These are phyloP conservation scores for Verticillium nonalfalfae DNA, from an alignment of 2,329 filamentous ascomycete species.

Conservation along the genomic window DNA sequence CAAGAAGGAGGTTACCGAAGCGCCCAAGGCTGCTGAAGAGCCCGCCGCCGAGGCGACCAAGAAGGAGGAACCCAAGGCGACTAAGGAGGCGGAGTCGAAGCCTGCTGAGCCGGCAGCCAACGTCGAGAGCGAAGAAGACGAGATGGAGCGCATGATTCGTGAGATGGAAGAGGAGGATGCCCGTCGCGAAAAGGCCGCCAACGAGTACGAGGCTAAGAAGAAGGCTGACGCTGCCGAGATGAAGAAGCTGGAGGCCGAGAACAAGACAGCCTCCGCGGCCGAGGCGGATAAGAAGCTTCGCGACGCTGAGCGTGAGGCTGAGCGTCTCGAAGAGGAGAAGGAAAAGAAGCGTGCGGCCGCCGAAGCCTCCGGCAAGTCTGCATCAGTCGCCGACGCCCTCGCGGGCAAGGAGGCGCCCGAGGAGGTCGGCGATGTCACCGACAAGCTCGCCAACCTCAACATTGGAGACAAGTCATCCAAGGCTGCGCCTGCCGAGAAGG, in stretches of 20 bases:
- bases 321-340: conserved; percentile 65
- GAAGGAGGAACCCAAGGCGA: conserved; percentile 11
- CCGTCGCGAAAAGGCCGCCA: conserved; percentile 38
- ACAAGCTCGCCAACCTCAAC: conserved; percentile 47
- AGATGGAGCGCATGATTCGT: conserved; percentile 52
- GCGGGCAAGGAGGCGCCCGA: conserved; percentile 34
- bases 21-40: conserved; percentile 29
- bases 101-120: conserved; percentile 19
- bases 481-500: conserved; percentile 52
- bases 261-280: conserved; percentile 44
- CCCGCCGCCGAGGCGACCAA: conserved; percentile 21
- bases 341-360: conserved; percentile 47
- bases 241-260: conserved; percentile 39
- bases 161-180: conserved; percentile 56
- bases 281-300: conserved; percentile 61
- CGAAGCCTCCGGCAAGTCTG: conserved; percentile 41
- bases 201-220: conserved; percentile 37
- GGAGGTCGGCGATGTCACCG: conserved; percentile 33
- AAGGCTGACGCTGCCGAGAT: conserved; percentile 32
- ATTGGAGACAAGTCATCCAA: conserved; percentile 33
- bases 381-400: conserved; percentile 46
- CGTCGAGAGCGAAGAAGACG: conserved; percentile 42
- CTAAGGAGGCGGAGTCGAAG: conserved; percentile 18
- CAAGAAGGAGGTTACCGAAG: conserved; percentile 15
- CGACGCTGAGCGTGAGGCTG: conserved; percentile 68